These are phyloP conservation scores for Camelina sativa DNA, from an alignment of 345 rosid genomes.

Conservation along the genomic window DNA sequence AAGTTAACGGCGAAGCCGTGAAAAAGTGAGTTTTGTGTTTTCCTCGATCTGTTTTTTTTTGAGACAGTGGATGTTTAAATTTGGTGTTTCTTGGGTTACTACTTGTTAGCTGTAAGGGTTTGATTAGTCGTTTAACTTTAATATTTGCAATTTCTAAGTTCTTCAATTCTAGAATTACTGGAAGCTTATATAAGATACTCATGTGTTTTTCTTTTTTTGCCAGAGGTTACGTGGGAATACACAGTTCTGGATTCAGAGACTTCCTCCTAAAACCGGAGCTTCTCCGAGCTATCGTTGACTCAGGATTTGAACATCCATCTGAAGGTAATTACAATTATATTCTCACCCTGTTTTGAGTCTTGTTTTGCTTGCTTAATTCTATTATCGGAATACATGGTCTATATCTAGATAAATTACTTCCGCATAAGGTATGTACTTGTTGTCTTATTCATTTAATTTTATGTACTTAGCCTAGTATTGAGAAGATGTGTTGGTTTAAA, in stretches of 20 bases:
- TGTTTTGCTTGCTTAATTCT: too few relatives aligned
- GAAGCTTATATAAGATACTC: too few relatives aligned
- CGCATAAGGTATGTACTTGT: too few relatives aligned
- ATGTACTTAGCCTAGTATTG: too few relatives aligned
- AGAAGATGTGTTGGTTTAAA: too few relatives aligned
- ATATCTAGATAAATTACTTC: too few relatives aligned
- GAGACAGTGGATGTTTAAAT: neutral
- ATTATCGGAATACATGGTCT: too few relatives aligned
- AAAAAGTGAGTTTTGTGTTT: conserved; percentile 65
- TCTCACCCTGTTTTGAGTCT: too few relatives aligned
- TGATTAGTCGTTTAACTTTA: neutral
- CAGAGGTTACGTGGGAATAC: conserved; percentile 97
- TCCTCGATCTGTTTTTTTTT: neutral
- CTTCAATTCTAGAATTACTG: too few relatives aligned
- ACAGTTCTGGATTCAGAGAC: conserved; percentile 99
- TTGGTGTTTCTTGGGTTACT: neutral
- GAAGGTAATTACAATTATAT: conserved; percentile 56
- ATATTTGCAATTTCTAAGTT: too few relatives aligned
- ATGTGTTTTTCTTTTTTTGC: neutral
- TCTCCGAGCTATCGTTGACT: conserved; percentile 94
- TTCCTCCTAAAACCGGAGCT: conserved; percentile 99
- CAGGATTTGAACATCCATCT: conserved; percentile 99
- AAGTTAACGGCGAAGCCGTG: conserved; percentile 84
- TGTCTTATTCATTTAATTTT: too few relatives aligned
- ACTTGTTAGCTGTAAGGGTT: neutral